Evolutionary conservation across 176 grass and related monocot species (phyloP).

Genomic region (Aechmea fasciata): DNA sequence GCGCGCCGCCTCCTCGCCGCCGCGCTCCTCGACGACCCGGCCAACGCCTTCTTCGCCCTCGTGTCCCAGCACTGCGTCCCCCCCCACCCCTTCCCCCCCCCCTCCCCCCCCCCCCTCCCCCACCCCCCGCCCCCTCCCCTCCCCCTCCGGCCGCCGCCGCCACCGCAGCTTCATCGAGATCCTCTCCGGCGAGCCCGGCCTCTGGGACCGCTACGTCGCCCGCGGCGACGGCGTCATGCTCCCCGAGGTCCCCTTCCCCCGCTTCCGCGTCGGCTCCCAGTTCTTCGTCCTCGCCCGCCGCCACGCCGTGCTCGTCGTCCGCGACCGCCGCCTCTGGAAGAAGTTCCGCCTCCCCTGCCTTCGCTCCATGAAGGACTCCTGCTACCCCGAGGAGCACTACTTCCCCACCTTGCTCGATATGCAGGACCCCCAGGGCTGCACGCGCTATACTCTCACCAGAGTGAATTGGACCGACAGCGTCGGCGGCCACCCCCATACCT

Average conservation of each 20-base stretch:
- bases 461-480: conserved; percentile 82
- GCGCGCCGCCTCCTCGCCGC: conserved; percentile 71
- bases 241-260: conserved; percentile 69
- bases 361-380: conserved; percentile 37
- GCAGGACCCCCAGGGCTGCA: conserved; percentile 69
- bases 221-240: conserved; percentile 75
- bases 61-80: conserved; percentile 83
- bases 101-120: conserved; percentile 38
- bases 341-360: conserved; percentile 86
- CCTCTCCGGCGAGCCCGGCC: conserved; percentile 49
- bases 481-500: conserved; percentile 67
- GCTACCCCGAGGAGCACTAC: conserved; percentile 98
- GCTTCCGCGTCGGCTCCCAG: conserved; percentile 78
- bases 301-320: conserved; percentile 70
- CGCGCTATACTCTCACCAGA: conserved; percentile 70
- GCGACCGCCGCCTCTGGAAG: conserved; percentile 84
- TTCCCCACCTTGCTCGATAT: conserved; percentile 90
- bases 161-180: conserved; percentile 95
- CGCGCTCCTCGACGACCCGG: conserved; percentile 64
- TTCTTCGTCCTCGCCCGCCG: conserved; percentile 72
- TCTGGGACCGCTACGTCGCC: conserved; percentile 66
- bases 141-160: not conserved
- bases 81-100: conserved; percentile 48
- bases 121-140: not conserved
- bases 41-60: conserved; percentile 75